phyloP scores from a whole-genome alignment of 2,329 filamentous ascomycete species.

The Exophiala spinifera region DNA sequence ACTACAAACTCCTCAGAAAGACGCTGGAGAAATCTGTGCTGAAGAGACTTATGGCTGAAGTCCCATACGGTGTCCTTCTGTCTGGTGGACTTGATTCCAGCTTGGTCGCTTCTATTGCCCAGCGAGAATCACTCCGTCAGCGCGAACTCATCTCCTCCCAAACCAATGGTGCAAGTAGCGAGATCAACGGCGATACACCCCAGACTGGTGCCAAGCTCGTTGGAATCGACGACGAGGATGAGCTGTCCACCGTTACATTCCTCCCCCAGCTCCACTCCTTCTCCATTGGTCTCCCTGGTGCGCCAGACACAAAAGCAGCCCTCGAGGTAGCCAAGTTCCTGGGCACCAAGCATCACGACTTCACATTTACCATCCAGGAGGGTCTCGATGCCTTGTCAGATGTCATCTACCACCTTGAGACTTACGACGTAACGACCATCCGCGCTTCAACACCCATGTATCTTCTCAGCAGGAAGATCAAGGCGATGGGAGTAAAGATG shows the following conservation, averaged over 20 bases:
- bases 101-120: constrained; percentile 89
- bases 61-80: constrained; percentile 92
- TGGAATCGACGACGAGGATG: constrained; percentile 89
- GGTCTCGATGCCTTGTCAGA: constrained; percentile 94
- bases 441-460: constrained; percentile 99
- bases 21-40: constrained; percentile 86
- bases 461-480: constrained; percentile 95
- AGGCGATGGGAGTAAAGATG: constrained; percentile 99
- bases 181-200: constrained; percentile 44
- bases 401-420: constrained; percentile 97
- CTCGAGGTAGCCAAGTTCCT: constrained; percentile 93
- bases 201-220: constrained; percentile 69
- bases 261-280: constrained; percentile 97
- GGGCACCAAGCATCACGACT: constrained; percentile 95
- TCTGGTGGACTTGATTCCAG: constrained; percentile 96
- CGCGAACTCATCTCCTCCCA: constrained; percentile 48
- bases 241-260: constrained; percentile 83
- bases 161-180: constrained; percentile 37
- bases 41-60: constrained; percentile 97
- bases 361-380: constrained; percentile 97
- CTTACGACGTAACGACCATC: constrained; percentile 97
- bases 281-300: constrained; percentile 91
- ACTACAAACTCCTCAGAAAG: constrained; percentile 77
- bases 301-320: constrained; percentile 88
- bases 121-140: constrained; percentile 81